phyloP scores from a whole-genome alignment of 2,329 filamentous ascomycete genomes.

The Hirsutella rhossiliensis region DNA sequence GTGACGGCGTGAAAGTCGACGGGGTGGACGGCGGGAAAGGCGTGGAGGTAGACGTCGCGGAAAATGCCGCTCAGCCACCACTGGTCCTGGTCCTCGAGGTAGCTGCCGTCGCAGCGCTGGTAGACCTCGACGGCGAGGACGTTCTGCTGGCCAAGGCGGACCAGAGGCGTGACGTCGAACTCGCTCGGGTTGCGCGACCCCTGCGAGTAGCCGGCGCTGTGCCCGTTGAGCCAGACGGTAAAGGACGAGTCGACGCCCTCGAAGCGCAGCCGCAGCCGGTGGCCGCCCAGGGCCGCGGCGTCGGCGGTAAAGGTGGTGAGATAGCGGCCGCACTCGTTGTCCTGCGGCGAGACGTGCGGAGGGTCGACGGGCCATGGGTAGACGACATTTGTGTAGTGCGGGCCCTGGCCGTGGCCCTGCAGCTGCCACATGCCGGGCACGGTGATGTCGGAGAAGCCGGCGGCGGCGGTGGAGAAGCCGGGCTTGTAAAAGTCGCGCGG shows the following conservation, averaged over 20 bases:
- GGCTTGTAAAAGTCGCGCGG: conserved; percentile 26
- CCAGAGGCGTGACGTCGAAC: conserved; percentile 51
- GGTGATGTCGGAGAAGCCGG: conserved; percentile 27
- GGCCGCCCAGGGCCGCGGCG: conserved; percentile 26
- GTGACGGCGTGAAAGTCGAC: conserved; percentile 46
- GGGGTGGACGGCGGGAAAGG: conserved; percentile 42
- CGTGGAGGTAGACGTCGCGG: conserved; percentile 53
- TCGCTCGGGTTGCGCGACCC: conserved; percentile 61
- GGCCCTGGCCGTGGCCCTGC: conserved; percentile 49
- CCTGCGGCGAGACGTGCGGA: conserved; percentile 50
- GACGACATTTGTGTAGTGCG: conserved; percentile 58
- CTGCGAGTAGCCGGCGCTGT: conserved; percentile 58
- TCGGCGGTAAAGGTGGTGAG: conserved; percentile 42
- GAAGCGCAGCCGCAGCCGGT: conserved; percentile 55
- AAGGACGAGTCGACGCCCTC: conserved; percentile 66
- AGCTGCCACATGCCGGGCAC: conserved; percentile 64
- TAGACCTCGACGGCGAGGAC: conserved; percentile 56
- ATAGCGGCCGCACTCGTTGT: conserved; percentile 56
- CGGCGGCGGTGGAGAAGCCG: conserved; percentile 23
- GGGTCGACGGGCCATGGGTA: conserved; percentile 58
- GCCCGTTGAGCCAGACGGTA: conserved; percentile 58
- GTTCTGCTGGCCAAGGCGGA: conserved; percentile 36
- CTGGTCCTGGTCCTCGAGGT: conserved; percentile 61
- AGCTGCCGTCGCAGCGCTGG: conserved; percentile 59
- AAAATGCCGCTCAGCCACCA: conserved; percentile 61